Conservation (phyloP, 1,139 yeast genomes). For the Suhomyces chickasaworum region DNA sequence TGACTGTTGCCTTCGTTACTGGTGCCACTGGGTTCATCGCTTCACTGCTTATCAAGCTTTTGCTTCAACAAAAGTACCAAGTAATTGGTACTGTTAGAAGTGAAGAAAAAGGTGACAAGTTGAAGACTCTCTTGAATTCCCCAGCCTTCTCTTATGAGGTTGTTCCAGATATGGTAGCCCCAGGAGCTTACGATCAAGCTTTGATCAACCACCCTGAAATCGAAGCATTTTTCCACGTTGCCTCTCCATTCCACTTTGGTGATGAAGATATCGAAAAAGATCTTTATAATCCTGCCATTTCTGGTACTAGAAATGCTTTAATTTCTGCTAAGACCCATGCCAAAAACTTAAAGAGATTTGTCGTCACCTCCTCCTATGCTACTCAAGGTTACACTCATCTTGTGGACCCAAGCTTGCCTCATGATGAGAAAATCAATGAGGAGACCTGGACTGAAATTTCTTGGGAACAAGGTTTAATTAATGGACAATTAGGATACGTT, state of each 20-base stretch:
- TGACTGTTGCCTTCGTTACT: conserved; percentile 28
- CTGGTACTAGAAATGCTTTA: conserved; percentile 5
- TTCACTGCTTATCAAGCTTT: conserved; percentile 18
- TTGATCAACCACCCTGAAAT: conserved; percentile 2
- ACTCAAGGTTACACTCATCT: neutral
- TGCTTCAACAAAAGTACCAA: conserved; percentile 41
- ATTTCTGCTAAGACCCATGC: conserved; percentile 1
- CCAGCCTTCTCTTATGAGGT: conserved; percentile 29
- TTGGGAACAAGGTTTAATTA: conserved; percentile 1
- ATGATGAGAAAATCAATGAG: neutral
- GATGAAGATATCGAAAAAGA: neutral
- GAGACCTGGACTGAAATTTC: conserved; percentile 2
- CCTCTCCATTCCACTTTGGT: conserved; percentile 3
- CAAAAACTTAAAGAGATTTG: conserved; percentile 5
- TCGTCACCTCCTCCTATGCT: conserved; percentile 1
- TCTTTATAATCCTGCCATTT: conserved; percentile 2
- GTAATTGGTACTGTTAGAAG: conserved; percentile 62
- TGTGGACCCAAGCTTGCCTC: neutral
- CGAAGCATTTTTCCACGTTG: conserved; percentile 3
- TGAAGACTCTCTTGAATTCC: conserved; percentile 20
- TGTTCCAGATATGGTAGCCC: conserved; percentile 22
- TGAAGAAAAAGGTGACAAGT: conserved; percentile 2
- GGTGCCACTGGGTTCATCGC: conserved; percentile 48
- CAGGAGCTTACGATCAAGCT: conserved; percentile 9
- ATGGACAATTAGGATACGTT: conserved; percentile 1